Evolutionary conservation across 1,284 basidiomycete genomes (phyloP).

Genomic region (Marasmius sp.): DNA sequence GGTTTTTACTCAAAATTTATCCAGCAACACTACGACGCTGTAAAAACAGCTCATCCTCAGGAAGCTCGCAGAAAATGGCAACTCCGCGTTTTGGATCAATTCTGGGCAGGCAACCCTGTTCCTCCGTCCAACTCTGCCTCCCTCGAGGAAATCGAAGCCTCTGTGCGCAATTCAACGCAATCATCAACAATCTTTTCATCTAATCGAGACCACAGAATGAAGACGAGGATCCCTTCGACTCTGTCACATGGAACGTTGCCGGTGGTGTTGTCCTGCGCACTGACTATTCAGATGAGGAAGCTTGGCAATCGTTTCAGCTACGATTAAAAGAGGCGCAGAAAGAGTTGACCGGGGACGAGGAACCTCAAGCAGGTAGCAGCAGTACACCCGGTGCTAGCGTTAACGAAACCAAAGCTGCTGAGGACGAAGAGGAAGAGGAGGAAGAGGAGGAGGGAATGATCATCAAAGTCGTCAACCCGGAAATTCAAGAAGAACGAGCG

Average conservation of each 20-base stretch:
- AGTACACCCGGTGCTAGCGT: conserved; percentile 19
- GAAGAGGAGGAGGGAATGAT: conserved; percentile 28
- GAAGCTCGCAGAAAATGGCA: conserved; percentile 42
- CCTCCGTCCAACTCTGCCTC: conserved; percentile 2
- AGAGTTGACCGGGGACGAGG: conserved; percentile 36
- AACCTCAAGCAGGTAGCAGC: conserved; percentile 18
- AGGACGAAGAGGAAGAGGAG: conserved; percentile 30
- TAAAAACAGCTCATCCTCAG: conserved; percentile 34
- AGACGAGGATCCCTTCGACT: conserved; percentile 46
- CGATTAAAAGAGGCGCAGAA: conserved; percentile 53
- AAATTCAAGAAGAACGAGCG: conserved; percentile 36
- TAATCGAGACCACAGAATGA: conserved; percentile 34
- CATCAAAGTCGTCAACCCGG: conserved; percentile 53
- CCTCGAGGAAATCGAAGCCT: neutral
- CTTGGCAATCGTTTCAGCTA: conserved; percentile 57
- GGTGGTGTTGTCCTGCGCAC: conserved; percentile 65
- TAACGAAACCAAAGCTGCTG: conserved; percentile 34
- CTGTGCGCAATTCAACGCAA: neutral
- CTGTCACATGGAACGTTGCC: conserved; percentile 29
- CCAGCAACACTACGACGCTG: conserved; percentile 12
- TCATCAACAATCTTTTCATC: conserved; percentile 1
- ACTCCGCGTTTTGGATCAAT: conserved; percentile 39
- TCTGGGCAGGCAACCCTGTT: conserved; percentile 31
- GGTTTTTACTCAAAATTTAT: neutral
- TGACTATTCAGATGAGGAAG: conserved; percentile 62